Percentiles rank a stretch among this genome's conserved stretches.
phyloP scores from a whole-genome alignment of 768 basidiomycete species.

The Lentinula detonsa region DNA sequence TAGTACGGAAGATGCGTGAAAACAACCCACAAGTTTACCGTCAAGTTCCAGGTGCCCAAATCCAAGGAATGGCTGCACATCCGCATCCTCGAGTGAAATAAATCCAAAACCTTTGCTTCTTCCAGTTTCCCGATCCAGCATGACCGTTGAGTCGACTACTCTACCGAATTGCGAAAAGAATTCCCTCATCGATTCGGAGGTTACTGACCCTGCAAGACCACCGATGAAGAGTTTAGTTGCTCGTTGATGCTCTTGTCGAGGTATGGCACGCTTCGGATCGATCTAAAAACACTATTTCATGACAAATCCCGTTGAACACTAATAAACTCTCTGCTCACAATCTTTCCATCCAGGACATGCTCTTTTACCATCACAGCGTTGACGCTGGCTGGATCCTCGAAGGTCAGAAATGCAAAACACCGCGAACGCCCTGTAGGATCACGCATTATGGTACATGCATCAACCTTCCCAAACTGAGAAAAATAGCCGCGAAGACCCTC shows the following conservation, averaged over 20 bases:
- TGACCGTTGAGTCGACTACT: constrained; percentile 97
- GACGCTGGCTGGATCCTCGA: constrained; percentile 87
- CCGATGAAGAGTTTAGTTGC: constrained; percentile 97
- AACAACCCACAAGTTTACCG: constrained; percentile 76
- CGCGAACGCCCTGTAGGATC: constrained; percentile 91
- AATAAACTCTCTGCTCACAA: constrained; percentile 50
- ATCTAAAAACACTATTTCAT: constrained; percentile 50
- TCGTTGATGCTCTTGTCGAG: constrained; percentile 89
- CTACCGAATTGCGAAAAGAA: constrained; percentile 94
- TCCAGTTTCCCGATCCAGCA: constrained; percentile 95
- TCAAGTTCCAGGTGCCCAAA: constrained; percentile 90
- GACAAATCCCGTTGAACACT: constrained; percentile 6
- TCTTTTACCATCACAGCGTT: constrained; percentile 95
- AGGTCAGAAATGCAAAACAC: constrained; percentile 97
- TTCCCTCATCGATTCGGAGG: constrained; percentile 87
- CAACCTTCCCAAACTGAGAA: constrained; percentile 92
- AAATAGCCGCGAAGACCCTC: constrained; percentile 85
- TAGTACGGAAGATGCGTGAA: background rate
- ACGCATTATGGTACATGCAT: constrained; percentile 98
- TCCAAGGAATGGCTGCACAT: constrained; percentile 83
- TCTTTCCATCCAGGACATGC: constrained; percentile 95
- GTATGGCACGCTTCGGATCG: constrained; percentile 99
- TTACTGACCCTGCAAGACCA: constrained; percentile 86
- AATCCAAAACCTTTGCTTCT: constrained; percentile 98
- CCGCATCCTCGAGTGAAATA: constrained; percentile 91